These are phyloP conservation scores for Solidago caesia DNA, from an alignment of 129 eudicot species.

Conservation along the genomic window DNA sequence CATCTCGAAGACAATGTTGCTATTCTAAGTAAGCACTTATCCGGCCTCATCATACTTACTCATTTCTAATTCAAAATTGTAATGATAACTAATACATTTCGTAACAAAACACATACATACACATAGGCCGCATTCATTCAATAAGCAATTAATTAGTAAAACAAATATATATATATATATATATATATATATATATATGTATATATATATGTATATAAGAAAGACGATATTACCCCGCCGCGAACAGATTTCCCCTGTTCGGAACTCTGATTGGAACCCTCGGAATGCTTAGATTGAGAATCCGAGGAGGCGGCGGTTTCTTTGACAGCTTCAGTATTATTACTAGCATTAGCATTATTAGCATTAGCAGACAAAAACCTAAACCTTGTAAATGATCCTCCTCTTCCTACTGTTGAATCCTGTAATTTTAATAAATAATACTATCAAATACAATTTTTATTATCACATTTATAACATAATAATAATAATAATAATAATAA, in stretches of 20 bases:
- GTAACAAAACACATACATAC: no score
- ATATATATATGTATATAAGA: not conserved
- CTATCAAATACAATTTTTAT: no score
- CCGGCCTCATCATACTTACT: no score
- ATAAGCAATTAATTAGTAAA: no score
- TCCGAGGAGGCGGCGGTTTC: slow-evolving; percentile 27
- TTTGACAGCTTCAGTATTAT: slow-evolving; percentile 23
- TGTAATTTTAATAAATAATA: slow-evolving; percentile 8
- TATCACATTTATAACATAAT: no score
- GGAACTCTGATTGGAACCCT: slow-evolving; percentile 47
- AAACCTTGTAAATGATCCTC: slow-evolving; percentile 28
- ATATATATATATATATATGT: not conserved
- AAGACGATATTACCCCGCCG: slow-evolving; percentile 60
- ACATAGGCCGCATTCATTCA: no score
- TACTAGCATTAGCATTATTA: slow-evolving; percentile 27
- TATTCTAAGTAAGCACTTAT: no score
- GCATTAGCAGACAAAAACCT: slow-evolving; percentile 49
- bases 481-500: not conserved
- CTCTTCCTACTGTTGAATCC: not conserved
- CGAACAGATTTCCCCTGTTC: slow-evolving; percentile 72
- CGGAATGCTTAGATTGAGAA: slow-evolving; percentile 41
- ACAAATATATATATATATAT: no score
- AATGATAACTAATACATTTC: no score
- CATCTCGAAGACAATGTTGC: no score
- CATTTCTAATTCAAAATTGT: no score